Evolutionary conservation across 129 eudicot species (phyloP), one percentile per base, ranked within the genome.

Genomic region (Scalesia atractyloides): DNA sequence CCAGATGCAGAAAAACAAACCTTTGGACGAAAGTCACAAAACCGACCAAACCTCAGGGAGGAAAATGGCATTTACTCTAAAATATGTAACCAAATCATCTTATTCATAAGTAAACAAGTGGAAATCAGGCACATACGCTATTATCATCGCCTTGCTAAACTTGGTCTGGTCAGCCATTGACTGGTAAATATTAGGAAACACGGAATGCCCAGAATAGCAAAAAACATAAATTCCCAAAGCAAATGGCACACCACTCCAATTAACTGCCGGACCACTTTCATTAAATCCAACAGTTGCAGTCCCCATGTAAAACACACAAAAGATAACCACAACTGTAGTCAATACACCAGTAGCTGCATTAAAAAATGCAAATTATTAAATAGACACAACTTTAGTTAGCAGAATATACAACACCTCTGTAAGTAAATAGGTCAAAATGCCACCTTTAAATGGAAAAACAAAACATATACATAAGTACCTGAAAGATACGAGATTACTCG

Each of bases 201-300:
- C 98, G 8, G 98, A 80, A 72, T 94, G 97, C 16, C 98, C 98
- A 0, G 98, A 86, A 68, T 80, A 94, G 83, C 98, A 87, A 81
- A 77, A 94, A 2, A 93, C 96, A 78, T 84, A 90, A n/a, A 94
- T 82, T 49, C 98, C 98, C 68, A 94, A 75, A 9, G 93, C 90
- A 73, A 85, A 87, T 22, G 98, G 98, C 52, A 94, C 60, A 1
- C 97, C 97, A 19, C 81, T 84, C 91, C 90, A 90, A 36, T 88
- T 77, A 33, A 94, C 81, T 9, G 81, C 58, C 41, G 78, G 84
- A 34, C 86, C 82, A 16, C 77, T 79, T 15, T 86, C 80, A 75
- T 90, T 87, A 79, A 90, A 88, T 12, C 97, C 97, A 36, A 86
- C 79, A 53, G 76, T 86, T 41, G 69, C 79, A 0, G 89, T 90